Base-by-base conservation (phyloP, 2,329 filamentous ascomycete genomes). In the Apiospora sp. region DNA sequence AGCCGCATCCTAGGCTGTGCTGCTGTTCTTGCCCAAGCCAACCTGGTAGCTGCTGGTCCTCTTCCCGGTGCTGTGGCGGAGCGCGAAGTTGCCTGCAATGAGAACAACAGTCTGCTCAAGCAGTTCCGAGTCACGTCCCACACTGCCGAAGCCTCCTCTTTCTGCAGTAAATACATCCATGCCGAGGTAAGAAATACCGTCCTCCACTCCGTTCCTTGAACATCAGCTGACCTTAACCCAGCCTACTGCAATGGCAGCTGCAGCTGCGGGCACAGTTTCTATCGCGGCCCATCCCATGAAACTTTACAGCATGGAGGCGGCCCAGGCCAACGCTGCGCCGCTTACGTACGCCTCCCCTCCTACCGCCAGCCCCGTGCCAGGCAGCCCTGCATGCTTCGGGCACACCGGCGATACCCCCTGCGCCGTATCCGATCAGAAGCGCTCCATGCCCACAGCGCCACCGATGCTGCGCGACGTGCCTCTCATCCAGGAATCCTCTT, bases 251-350 rank as follows among this genome's bases (percentile, higher is more conserved):
- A 41, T 41, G 58, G 58, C 54, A 5, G 1, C 58, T 64, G 58
- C 30, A 30, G 72, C 70, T 30, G 48, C 54, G 24, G 77, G 77
- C 54, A 80, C 78, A 67, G 64, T 80, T 71, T 79, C 77, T 0
- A 75, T 73, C 67, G 78, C 76, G 16, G 79, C 79, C 58, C 79
- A 80, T 48, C 79, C 79, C 24, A 68, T 80, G 67, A 78, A 75
- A 24, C 75, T 78, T 74, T 74, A 74, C 49, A 69, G 77, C 30
- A 74, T 80, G 70, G 54, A 71, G 19, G 74, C 74, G 2, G 76
- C 76, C 14, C 75, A 73, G 13, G 27, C 76, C n/a, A 64, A 73
- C 1, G 76, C 76, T 46, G 76, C 77, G 19, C 73, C 78, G 37
- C 69, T 80, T 30, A 76, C 74, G 12, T 80, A 80, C 72, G 75